Evolutionary conservation across 192 early-diverging fungal genomes (phyloP).

Genomic region (Coemansia sp.): DNA sequence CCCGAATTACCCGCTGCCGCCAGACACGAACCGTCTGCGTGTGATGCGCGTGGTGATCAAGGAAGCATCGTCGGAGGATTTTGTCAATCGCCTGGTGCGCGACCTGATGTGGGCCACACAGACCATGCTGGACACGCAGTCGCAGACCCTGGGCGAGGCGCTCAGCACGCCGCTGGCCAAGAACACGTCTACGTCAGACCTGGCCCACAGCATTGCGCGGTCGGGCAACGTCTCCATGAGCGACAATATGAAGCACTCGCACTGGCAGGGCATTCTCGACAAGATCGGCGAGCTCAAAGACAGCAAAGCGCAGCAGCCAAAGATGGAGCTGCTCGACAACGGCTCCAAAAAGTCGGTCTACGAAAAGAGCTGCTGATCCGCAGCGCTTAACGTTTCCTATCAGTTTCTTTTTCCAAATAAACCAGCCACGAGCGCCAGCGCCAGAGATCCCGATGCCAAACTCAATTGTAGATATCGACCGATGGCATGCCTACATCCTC

Average conservation of each 20-base stretch:
- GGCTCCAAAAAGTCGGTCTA: conserved; percentile 25
- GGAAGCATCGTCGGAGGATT: conserved; percentile 58
- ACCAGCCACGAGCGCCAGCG: neutral
- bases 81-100: conserved; percentile 53
- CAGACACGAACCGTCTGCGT: conserved; percentile 46
- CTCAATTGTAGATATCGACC: neutral
- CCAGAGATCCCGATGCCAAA: neutral
- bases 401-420: neutral
- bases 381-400: neutral
- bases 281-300: conserved; percentile 37
- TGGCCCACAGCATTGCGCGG: conserved; percentile 24
- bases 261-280: conserved; percentile 30
- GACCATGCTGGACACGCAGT: conserved; percentile 45
- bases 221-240: conserved; percentile 13
- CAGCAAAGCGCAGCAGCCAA: conserved; percentile 1
- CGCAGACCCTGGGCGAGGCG: conserved; percentile 34
- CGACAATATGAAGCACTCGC: conserved; percentile 19
- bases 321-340: conserved; percentile 13
- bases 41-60: conserved; percentile 69
- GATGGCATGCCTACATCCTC: conserved; percentile 17
- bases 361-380: conserved; percentile 32
- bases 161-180: conserved; percentile 30
- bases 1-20: conserved; percentile 72
- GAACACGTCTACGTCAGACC: conserved; percentile 26
- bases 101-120: conserved; percentile 59